A percentile compares a stretch with the other conserved stretches of the same genome.
Evolutionary conservation across 495 filamentous ascomycete species (phyloP).

Genomic region (Daldinia decipiens): DNA sequence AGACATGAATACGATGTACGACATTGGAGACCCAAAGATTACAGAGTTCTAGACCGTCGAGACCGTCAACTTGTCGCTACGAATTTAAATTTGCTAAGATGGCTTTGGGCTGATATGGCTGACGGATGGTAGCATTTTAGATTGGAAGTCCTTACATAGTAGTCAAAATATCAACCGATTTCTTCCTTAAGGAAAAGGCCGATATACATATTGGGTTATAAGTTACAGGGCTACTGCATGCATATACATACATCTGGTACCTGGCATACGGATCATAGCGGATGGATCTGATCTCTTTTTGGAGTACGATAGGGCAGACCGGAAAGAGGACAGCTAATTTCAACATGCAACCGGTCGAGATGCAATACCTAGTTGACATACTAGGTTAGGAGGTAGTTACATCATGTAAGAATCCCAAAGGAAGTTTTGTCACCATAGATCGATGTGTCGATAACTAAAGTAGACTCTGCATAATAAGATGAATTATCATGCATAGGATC

Average conservation of each 20-base stretch:
- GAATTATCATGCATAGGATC: slow-evolving; percentile 16
- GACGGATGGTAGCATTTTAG: slow-evolving; percentile 22
- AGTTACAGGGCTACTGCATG: neutral
- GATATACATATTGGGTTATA: neutral
- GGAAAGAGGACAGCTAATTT: slow-evolving; percentile 30
- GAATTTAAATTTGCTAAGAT: slow-evolving; percentile 11
- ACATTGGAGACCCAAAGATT: slow-evolving; percentile 17
- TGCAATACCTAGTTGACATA: slow-evolving; percentile 30
- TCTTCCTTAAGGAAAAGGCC: neutral
- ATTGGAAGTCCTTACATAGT: slow-evolving; percentile 1
- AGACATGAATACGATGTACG: slow-evolving; percentile 14
- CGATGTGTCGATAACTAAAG: neutral
- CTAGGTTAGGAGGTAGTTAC: no score
- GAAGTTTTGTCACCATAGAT: slow-evolving; percentile 15
- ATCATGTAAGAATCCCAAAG: slow-evolving; percentile 13
- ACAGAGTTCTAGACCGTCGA: slow-evolving; percentile 30
- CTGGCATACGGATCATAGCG: neutral
- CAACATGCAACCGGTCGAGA: slow-evolving; percentile 27
- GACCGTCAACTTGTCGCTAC: neutral
- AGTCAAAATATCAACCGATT: neutral
- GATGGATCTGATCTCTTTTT: slow-evolving; percentile 31
- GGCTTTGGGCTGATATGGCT: slow-evolving; percentile 10
- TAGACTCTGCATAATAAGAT: slow-evolving; percentile 9
- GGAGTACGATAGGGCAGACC: slow-evolving; percentile 22
- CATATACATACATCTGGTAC: neutral